Percentiles rank a stretch among this genome's conserved stretches.
Conservation (phyloP, 208 protist genomes). For the Lotmaria passim region DNA sequence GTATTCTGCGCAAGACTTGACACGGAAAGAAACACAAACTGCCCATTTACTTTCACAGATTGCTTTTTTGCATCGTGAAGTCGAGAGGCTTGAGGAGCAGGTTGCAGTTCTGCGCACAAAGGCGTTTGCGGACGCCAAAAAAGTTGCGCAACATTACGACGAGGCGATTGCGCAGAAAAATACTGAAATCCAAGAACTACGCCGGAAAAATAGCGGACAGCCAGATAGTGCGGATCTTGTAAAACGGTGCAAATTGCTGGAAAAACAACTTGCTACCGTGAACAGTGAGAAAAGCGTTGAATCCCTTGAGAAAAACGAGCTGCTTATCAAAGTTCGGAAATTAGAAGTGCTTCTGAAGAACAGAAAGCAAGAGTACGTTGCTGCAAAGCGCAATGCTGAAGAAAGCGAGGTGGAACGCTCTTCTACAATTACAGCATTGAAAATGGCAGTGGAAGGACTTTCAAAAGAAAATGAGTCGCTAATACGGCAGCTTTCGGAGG, state of each 20-base stretch:
- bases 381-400: constrained; percentile 31
- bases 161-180: constrained; percentile 61
- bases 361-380: constrained; percentile 40
- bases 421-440: constrained; percentile 20
- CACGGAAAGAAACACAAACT: constrained; percentile 31
- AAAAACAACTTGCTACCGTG: constrained; percentile 72
- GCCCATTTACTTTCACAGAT: constrained; percentile 77
- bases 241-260: constrained; percentile 58
- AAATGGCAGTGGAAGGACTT: constrained; percentile 25
- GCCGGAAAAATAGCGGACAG: constrained; percentile 24
- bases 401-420: constrained; percentile 21
- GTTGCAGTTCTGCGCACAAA: constrained; percentile 37
- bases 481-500: background rate
- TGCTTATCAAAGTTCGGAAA: constrained; percentile 58
- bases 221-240: constrained; percentile 48
- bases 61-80: constrained; percentile 80
- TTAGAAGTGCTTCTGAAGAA: constrained; percentile 51
- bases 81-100: constrained; percentile 74
- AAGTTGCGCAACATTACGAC: constrained; percentile 47
- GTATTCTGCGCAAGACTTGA: background rate
- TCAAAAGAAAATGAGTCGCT: constrained; percentile 22
- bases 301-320: constrained; percentile 60
- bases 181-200: constrained; percentile 37
- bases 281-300: constrained; percentile 72
- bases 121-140: constrained; percentile 29